phyloP scores from a whole-genome alignment of 768 basidiomycete genomes.

The Naematelia encephala region DNA sequence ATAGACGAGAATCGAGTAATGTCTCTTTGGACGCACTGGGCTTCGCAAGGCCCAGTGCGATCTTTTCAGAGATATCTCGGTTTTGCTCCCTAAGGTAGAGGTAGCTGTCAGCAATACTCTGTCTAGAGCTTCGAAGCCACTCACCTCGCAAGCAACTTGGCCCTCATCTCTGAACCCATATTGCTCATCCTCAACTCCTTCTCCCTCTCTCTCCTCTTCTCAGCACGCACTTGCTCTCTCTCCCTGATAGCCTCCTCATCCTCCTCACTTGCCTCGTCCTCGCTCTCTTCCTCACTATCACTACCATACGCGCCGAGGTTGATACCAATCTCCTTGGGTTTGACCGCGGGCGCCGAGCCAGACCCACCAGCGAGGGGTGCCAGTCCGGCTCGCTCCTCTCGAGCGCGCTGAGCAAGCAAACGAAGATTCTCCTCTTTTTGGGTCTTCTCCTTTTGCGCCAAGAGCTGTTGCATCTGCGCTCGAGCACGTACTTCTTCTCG shows the following conservation, averaged over 20 bases:
- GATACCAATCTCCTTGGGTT: constrained; percentile 63
- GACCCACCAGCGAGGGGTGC: constrained; percentile 49
- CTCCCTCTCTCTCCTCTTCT: constrained; percentile 90
- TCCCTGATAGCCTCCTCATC: constrained; percentile 82
- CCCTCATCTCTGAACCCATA: constrained; percentile 95
- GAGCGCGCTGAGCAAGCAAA: constrained; percentile 86
- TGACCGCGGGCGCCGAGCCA: constrained; percentile 43
- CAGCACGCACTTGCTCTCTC: constrained; percentile 82
- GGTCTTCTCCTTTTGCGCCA: constrained; percentile 98
- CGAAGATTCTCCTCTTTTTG: constrained; percentile 94
- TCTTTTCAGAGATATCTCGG: constrained; percentile 98
- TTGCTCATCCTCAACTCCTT: constrained; percentile 98
- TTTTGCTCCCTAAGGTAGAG: constrained; percentile 72
- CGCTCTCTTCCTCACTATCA: constrained; percentile 66
- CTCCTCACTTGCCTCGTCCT: constrained; percentile 62
- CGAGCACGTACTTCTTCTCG: constrained; percentile 97
- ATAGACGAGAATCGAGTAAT: constrained; percentile 93
- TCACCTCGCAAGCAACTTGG: constrained; percentile 83
- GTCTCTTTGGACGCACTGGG: constrained; percentile 94
- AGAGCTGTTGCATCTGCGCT: constrained; percentile 93
- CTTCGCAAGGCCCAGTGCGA: constrained; percentile 95
- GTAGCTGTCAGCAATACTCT: not conserved
- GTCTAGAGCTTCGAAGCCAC: constrained; percentile 16
- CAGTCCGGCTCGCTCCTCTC: constrained; percentile 86
- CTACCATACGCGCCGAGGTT: constrained; percentile 83